Evolutionary conservation across 495 filamentous ascomycete genomes (phyloP), one percentile per base, ranked within the genome.

Genomic region (Penicillium robsamsonii): DNA sequence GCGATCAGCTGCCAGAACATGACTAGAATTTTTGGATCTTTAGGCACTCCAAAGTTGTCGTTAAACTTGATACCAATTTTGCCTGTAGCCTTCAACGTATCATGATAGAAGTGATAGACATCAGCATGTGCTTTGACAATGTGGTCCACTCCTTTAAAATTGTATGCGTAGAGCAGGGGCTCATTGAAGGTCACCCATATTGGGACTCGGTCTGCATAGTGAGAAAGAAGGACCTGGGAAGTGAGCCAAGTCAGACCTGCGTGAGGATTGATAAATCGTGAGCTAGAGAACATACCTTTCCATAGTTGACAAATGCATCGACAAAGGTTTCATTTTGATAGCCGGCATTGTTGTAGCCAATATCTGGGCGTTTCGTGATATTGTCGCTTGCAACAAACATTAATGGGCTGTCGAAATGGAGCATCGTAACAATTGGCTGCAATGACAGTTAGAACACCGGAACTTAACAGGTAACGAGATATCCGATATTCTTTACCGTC

Each of bases 131-230:
- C 70, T 5, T 68, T 63, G 18, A 79, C 52, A 5, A 76, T 62
- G 33, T 75, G 59, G 42, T 72, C 59, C 13, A 69, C 58, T 4
- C 66, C 63, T 8, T 66, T 58, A 37, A 67, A 71, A 22, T 71
- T 71, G 50, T 59, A 63, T 1, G 64, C 65, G 50, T 68, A 70
- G 18, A 69, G 57, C 9, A 65, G 56, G 7, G 75, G 75, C 50
- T 79, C 77, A 46, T 79, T 79, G 64, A 78, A 69, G 5, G 74
- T 80, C 2, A 74, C 55, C 77, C 77, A 80, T 35, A 74, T 64
- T 0, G 75, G 74, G 1, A 80, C 75, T 22, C 73, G 61, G 38
- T 78, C 73, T 1, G 66, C 68, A 56, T 65, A 80, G 40, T 72
- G 72, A 6, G 76, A 64, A 10, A 80, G 54, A 8, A 77, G 54